Base-by-base conservation (phyloP, 2,329 filamentous ascomycete species). In the Xylaria sp. region DNA sequence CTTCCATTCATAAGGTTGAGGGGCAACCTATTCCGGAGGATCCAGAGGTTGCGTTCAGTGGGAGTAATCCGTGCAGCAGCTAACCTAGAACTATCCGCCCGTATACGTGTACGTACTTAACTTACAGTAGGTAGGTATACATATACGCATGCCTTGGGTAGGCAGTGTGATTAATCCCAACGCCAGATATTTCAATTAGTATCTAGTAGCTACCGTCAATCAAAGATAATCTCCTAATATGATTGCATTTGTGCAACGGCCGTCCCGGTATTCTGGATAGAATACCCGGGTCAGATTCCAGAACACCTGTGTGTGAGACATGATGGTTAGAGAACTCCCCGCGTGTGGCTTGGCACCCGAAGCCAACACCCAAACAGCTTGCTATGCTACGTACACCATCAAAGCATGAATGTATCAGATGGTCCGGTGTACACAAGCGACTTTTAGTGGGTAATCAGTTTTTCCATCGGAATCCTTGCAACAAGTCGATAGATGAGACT, bases 1-100 rank as follows among this genome's bases (percentile, higher is more conserved):
- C 33, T 62, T 35, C 58, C 58, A 52, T 56, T 33, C 25, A 21
- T n/a, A n/a, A n/a, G n/a, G n/a, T n/a, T n/a, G 47, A 51, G 10
- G 21, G 33, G 13, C 7, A 19, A n/a, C n/a, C n/a, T n/a, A n/a
- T n/a, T 25, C 27, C 27, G 27, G 44, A 48, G 44, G 29, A 17
- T 13, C 17, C 27, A 4, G 25, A 31, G n/a, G 43, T 47, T 47
- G 25, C n/a, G 27, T 47, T 47, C 25, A 27, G 43, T 47, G 43
- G 43, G 19, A 47, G 43, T 47, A 31, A 27, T 23, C 43, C 11
- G n/a, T 46, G 19, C 8, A 13, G 43, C 43, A n/a, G n/a, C n/a
- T n/a, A n/a, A n/a, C n/a, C n/a, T n/a, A n/a, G n/a, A n/a, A n/a
- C n/a, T n/a, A n/a, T n/a, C n/a, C n/a, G n/a, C n/a, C n/a, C n/a